Conservation (phyloP, 2,329 filamentous ascomycete species). For the Calonectria hongkongensis region DNA sequence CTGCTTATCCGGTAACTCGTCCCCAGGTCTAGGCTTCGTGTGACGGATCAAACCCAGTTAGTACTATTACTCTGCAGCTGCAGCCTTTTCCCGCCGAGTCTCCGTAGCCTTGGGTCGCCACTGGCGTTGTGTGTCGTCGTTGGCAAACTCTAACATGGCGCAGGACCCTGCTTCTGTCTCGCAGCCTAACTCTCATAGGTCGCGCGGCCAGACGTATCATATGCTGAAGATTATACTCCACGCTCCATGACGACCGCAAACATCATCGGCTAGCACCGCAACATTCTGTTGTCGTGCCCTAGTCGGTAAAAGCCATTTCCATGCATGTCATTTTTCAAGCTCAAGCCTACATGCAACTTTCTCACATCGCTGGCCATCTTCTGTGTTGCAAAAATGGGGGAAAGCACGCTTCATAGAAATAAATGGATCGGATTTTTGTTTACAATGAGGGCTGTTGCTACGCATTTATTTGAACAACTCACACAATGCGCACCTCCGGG, state of each 20-base stretch:
- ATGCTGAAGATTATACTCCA: conserved; percentile 10
- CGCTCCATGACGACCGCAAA: conserved; percentile 7
- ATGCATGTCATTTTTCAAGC: conserved; percentile 24
- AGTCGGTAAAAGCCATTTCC: conserved; percentile 2
- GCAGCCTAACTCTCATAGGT: neutral
- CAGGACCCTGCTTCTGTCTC: conserved; percentile 20
- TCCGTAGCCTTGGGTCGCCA: neutral
- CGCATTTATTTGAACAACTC: conserved; percentile 19
- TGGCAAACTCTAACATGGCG: conserved; percentile 16
- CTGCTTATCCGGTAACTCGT: neutral
- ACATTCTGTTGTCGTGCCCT: neutral
- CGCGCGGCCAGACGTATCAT: conserved; percentile 1
- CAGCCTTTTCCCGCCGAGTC: neutral
- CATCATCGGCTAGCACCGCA: conserved; percentile 12
- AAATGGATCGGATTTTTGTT: neutral
- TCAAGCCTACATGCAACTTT: conserved; percentile 7
- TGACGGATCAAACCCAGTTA: conserved; percentile 12
- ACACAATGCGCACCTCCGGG: conserved; percentile 28
- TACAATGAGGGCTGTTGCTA: neutral
- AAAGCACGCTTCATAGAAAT: neutral
- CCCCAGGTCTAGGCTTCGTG: neutral
- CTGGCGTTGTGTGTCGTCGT: conserved; percentile 6
- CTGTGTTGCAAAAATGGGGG: neutral
- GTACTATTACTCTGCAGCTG: neutral
- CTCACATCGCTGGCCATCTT: neutral